Conservation (phyloP, 352 stramenopile genomes). For the Globisporangium alternatum region DNA sequence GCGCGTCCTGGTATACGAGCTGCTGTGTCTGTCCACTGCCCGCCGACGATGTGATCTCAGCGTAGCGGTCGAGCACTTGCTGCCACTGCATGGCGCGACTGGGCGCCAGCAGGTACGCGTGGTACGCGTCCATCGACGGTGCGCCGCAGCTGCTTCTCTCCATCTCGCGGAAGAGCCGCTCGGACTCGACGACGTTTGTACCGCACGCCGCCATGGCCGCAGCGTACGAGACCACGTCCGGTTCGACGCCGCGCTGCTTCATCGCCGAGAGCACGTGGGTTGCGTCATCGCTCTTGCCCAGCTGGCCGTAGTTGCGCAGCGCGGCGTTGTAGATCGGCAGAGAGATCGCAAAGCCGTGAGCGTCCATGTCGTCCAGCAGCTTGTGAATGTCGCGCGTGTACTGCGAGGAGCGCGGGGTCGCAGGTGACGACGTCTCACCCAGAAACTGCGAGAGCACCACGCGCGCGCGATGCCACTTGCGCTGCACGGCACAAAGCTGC, state of each 20-base stretch:
- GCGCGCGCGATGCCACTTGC: constrained; percentile 56
- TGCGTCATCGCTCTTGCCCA: constrained; percentile 36
- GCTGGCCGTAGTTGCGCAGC: constrained; percentile 49
- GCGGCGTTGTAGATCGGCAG: constrained; percentile 60
- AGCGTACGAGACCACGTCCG: constrained; percentile 53
- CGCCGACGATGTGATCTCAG: constrained; percentile 5
- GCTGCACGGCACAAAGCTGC: constrained; percentile 39
- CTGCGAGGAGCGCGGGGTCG: constrained; percentile 30
- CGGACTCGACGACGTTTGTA: constrained; percentile 33
- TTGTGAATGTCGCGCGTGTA: constrained; percentile 49
- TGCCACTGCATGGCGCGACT: constrained; percentile 23
- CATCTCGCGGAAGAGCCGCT: constrained; percentile 47
- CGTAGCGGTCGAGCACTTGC: constrained; percentile 19
- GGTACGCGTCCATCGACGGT: constrained; percentile 25
- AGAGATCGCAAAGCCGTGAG: constrained; percentile 32
- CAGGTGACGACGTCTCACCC: constrained; percentile 31
- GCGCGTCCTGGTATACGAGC: constrained; percentile 41
- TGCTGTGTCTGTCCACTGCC: constrained; percentile 7
- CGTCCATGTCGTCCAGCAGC: constrained; percentile 49
- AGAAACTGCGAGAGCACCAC: constrained; percentile 48
- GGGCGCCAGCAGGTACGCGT: constrained; percentile 28
- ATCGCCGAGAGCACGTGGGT: constrained; percentile 44
- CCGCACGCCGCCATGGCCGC: constrained; percentile 55
- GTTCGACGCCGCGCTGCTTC: constrained; percentile 29
- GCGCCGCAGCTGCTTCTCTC: constrained; percentile 2